These are phyloP conservation scores for Emmonsiellopsis sp. DNA, from an alignment of 2,329 filamentous ascomycete genomes.

Conservation along the genomic window DNA sequence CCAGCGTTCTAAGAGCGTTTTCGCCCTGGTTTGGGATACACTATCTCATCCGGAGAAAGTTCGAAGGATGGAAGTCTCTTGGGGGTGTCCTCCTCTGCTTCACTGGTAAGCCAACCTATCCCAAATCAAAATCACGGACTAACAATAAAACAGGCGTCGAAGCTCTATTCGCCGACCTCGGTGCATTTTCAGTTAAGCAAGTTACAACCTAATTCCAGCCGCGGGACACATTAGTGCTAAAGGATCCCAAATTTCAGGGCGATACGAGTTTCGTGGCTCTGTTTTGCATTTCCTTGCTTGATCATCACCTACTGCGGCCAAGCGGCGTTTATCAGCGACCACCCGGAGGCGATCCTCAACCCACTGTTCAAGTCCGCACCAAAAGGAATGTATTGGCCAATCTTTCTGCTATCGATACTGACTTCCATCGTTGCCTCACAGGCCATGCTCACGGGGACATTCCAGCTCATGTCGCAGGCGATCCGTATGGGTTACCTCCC, in stretches of 20 bases:
- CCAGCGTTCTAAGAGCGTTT: slow-evolving; percentile 44
- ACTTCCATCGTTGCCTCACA: slow-evolving; percentile 69
- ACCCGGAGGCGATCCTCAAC: slow-evolving; percentile 55
- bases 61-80: slow-evolving; percentile 43
- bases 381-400: slow-evolving; percentile 57
- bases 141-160: slow-evolving; percentile 49
- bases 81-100: slow-evolving; percentile 63
- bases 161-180: slow-evolving; percentile 67
- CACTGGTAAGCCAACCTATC: slow-evolving; percentile 32
- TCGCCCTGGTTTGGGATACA: slow-evolving; percentile 39
- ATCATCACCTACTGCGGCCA: slow-evolving; percentile 56
- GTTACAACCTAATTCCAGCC: slow-evolving; percentile 17
- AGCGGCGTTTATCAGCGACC: slow-evolving; percentile 58
- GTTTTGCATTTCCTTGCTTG: slow-evolving; percentile 58
- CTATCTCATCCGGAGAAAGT: slow-evolving; percentile 41
- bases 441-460: slow-evolving; percentile 67
- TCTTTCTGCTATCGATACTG: slow-evolving; percentile 57
- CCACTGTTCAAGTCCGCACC: slow-evolving; percentile 66
- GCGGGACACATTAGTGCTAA: slow-evolving; percentile 27
- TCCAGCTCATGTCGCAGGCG: slow-evolving; percentile 60
- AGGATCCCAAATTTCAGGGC: slow-evolving; percentile 32
- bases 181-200: slow-evolving; percentile 47
- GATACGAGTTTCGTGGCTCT: slow-evolving; percentile 64
- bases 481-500: slow-evolving; percentile 69
- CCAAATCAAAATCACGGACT: not conserved